These are phyloP conservation scores for Solanum pennellii DNA, from an alignment of 257 asterid genomes.

Conservation along the genomic window DNA sequence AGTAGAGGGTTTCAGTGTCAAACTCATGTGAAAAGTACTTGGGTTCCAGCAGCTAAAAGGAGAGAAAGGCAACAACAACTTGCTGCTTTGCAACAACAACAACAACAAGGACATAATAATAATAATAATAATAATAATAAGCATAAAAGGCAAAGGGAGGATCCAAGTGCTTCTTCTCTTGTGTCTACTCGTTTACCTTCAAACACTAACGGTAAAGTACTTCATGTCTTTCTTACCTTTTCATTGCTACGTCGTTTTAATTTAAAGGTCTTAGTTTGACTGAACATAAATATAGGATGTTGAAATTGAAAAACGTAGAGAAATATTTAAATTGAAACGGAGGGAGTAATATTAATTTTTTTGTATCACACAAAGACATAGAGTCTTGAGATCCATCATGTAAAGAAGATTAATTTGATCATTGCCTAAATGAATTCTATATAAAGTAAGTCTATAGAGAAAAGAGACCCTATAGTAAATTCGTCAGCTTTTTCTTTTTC, in stretches of 20 bases:
- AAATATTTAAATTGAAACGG: too few relatives aligned
- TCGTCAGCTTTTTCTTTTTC: constrained; percentile 13
- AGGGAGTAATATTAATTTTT: not conserved
- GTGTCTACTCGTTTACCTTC: not conserved
- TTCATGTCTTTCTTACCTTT: not conserved
- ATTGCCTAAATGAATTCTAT: not conserved
- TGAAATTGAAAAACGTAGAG: too few relatives aligned
- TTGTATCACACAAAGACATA: not conserved
- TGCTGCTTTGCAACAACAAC: not conserved
- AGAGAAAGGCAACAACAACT: constrained; percentile 39
- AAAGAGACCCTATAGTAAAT: not conserved
- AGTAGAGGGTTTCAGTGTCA: constrained; percentile 49
- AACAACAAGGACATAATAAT: not conserved
- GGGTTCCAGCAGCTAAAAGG: constrained; percentile 58
- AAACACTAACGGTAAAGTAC: not conserved
- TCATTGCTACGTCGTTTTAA: too few relatives aligned
- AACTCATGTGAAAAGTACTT: constrained; percentile 59
- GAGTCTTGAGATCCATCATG: not conserved
- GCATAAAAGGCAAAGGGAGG: constrained; percentile 19
- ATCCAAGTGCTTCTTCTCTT: constrained; percentile 3
- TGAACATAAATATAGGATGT: too few relatives aligned
- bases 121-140: not conserved
- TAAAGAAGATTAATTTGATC: not conserved
- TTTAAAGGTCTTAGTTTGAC: not conserved
- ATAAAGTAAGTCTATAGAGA: not conserved